Base-by-base conservation (phyloP, 179 eudicot genomes). In the Sideroxylon spinosum region DNA sequence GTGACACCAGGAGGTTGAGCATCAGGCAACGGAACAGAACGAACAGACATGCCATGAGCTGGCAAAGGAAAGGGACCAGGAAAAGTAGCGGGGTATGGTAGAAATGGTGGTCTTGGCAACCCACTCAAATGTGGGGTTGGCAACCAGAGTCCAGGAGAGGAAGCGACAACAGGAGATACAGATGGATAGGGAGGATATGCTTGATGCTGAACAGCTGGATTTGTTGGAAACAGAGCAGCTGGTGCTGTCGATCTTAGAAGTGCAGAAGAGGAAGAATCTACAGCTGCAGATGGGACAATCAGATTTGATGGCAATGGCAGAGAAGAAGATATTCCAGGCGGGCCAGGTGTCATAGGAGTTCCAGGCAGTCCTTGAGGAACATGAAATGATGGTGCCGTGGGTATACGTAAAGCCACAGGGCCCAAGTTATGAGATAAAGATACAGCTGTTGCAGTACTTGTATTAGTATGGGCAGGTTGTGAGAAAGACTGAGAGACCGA, bases 1-100 rank as follows among this genome's bases (percentile, higher is more conserved):
- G 96, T 84, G 67, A 93, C 88, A 67, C 99, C 98, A 60, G 94
- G 96, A 78, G 97, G 96, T 78, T 88, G 93, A 67, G 93, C 81
- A 81, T 88, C 91, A 50, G 95, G 90, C 64, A 87, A 68, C 17
- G 92, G 87, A 79, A 87, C 85, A 80, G 97, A 86, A 77, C 88
- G 87, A 78, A 88, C 90, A 75, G 90, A 82, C 78, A 81, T 79
- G 23, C 89, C 90, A 79, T 78, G 89, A 62, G 85, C 81, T 10
- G 89, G 86, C 86, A 92, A 86, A 77, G 89, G 85, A 81, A 88
- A 90, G 73, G 92, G 88, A 59, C 84, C 87, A 29, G 94, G 86
- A 82, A 86, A 86, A 78, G 80, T 60, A 75, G 94, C 84, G 79
- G 90, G 86, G 78, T 87, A 85, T 53, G 93, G 88, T 48, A 88